Percentiles rank a stretch among this genome's conserved stretches.
Evolutionary conservation across 2,329 filamentous ascomycete genomes (phyloP).

Genomic region (Talaromyces sp.): DNA sequence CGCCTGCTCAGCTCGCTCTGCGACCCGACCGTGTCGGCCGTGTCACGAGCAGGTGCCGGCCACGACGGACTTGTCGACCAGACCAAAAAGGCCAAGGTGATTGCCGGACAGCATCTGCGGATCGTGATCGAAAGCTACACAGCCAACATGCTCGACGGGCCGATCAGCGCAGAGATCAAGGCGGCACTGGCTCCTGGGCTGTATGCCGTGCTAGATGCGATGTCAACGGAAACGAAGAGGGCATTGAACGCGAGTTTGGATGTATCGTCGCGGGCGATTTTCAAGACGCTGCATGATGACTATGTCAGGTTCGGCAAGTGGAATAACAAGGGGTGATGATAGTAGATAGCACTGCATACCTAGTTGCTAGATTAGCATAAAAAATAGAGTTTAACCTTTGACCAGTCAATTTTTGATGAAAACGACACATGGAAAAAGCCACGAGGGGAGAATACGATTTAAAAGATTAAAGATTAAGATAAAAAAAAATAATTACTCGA

Average conservation of each 20-base stretch:
- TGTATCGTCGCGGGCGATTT: constrained; percentile 47
- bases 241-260: constrained; percentile 49
- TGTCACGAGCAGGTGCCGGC: constrained; percentile 32
- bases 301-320: constrained; percentile 45
- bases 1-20: constrained; percentile 56
- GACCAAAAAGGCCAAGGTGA: constrained; percentile 54
- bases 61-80: constrained; percentile 52
- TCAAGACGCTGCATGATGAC: constrained; percentile 51
- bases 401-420: background rate
- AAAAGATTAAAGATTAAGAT: background rate
- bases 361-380: background rate
- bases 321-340: constrained; percentile 27
- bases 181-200: constrained; percentile 48
- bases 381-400: background rate
- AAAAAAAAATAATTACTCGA: constrained; percentile 12
- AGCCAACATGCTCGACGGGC: constrained; percentile 45
- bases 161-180: constrained; percentile 49
- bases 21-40: constrained; percentile 55
- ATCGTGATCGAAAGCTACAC: constrained; percentile 56
- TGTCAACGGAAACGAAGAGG: constrained; percentile 46
- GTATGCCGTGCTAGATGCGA: constrained; percentile 50
- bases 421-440: background rate
- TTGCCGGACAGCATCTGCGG: constrained; percentile 54
- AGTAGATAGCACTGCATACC: too few species aligned
- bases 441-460: background rate